Percentiles rank a stretch among this genome's conserved stretches.
phyloP scores from a whole-genome alignment of 2,329 filamentous ascomycete genomes.

The Elsinoe batatas region DNA sequence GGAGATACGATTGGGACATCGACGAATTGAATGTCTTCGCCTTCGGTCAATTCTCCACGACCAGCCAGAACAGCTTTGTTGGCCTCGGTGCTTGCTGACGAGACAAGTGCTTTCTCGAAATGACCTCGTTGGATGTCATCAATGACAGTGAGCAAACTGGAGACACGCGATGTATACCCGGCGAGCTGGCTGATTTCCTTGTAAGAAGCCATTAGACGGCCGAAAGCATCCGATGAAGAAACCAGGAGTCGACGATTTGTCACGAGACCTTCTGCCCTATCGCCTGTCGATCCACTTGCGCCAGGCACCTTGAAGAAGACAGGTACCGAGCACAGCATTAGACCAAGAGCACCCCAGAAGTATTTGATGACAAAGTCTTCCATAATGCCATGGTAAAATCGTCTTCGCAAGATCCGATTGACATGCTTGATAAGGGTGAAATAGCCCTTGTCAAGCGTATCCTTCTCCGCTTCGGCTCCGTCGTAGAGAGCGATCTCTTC shows the following conservation, averaged over 20 bases:
- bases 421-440: constrained; percentile 99
- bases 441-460: constrained; percentile 94
- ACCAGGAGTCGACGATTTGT: constrained; percentile 89
- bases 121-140: constrained; percentile 80
- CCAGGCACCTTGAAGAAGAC: constrained; percentile 92
- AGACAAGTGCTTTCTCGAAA: constrained; percentile 95
- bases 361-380: constrained; percentile 99
- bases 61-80: constrained; percentile 76
- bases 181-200: constrained; percentile 94
- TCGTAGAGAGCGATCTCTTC: constrained; percentile 90
- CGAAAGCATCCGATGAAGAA: constrained; percentile 89
- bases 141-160: constrained; percentile 84
- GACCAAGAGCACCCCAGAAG: constrained; percentile 89
- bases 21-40: constrained; percentile 71
- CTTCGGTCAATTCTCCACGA: constrained; percentile 72
- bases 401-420: constrained; percentile 80
- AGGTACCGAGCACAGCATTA: constrained; percentile 85
- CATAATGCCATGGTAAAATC: constrained; percentile 98
- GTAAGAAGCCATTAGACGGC: constrained; percentile 94
- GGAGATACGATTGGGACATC: constrained; percentile 93
- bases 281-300: constrained; percentile 48
- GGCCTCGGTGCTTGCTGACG: constrained; percentile 68
- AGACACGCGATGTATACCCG: constrained; percentile 87
- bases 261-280: constrained; percentile 56
- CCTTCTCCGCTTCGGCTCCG: constrained; percentile 89